These are phyloP conservation scores for Cerrena zonata DNA, from an alignment of 1,284 basidiomycete species.

Conservation along the genomic window DNA sequence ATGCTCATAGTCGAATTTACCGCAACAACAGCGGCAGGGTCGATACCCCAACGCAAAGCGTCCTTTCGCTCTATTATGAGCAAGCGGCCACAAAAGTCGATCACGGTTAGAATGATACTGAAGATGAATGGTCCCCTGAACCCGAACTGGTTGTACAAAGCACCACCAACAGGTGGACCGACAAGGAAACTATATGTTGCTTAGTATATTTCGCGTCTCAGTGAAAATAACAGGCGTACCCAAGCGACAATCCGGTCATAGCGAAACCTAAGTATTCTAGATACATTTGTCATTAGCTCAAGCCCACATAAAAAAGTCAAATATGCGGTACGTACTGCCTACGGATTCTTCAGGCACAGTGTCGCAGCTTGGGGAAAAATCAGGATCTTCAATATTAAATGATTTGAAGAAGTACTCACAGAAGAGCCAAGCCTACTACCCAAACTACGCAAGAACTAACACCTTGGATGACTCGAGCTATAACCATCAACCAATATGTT, in stretches of 20 bases:
- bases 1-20: not conserved
- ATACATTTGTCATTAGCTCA: not conserved
- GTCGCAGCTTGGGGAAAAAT: constrained; percentile 49
- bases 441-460: constrained; percentile 70
- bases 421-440: constrained; percentile 67
- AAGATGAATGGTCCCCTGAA: constrained; percentile 74
- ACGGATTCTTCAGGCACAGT: constrained; percentile 52
- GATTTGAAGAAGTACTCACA: constrained; percentile 37
- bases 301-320: not conserved
- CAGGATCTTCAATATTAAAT: not conserved
- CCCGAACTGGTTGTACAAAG: constrained; percentile 60
- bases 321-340: constrained; percentile 53
- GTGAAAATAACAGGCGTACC: constrained; percentile 33
- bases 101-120: constrained; percentile 49
- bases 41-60: constrained; percentile 47
- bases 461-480: constrained; percentile 70
- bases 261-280: constrained; percentile 69
- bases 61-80: constrained; percentile 60
- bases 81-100: constrained; percentile 61
- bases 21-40: constrained; percentile 16
- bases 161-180: constrained; percentile 67
- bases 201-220: not conserved
- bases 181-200: constrained; percentile 37
- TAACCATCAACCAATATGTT: constrained; percentile 63
- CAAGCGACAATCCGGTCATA: constrained; percentile 64